A percentile compares a stretch with the other conserved stretches of the same genome.
Conservation (phyloP, 192 early-diverging fungal genomes). For the Backusella sp. region DNA sequence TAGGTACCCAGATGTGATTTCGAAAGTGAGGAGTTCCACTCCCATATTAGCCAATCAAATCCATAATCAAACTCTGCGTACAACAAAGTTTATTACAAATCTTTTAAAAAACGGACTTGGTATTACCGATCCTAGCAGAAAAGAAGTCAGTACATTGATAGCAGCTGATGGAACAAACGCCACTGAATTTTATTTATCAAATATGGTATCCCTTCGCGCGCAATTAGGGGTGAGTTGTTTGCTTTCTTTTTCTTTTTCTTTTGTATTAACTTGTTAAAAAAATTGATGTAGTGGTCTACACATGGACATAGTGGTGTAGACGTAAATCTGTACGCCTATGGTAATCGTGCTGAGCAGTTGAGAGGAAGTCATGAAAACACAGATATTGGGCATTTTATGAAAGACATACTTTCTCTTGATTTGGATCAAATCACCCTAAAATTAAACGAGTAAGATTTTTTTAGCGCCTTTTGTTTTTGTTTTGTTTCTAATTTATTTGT, state of each 20-base stretch:
- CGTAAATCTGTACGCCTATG: slow-evolving; percentile 92
- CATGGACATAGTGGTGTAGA: slow-evolving; percentile 95
- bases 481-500: background rate
- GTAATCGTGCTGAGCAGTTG: slow-evolving; percentile 55
- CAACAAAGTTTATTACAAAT: slow-evolving; percentile 56
- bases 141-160: slow-evolving; percentile 47
- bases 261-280: slow-evolving; percentile 15
- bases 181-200: slow-evolving; percentile 51
- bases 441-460: slow-evolving; percentile 15
- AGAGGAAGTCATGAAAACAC: slow-evolving; percentile 88
- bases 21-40: slow-evolving; percentile 67
- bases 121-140: slow-evolving; percentile 63
- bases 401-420: slow-evolving; percentile 57
- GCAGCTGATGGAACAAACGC: slow-evolving; percentile 5
- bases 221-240: slow-evolving; percentile 49
- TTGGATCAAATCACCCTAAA: slow-evolving; percentile 56
- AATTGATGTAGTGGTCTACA: slow-evolving; percentile 65
- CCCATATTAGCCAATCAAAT: slow-evolving; percentile 40
- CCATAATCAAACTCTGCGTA: slow-evolving; percentile 57
- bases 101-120: slow-evolving; percentile 58
- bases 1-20: slow-evolving; percentile 71
- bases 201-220: slow-evolving; percentile 54
- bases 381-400: slow-evolving; percentile 76
- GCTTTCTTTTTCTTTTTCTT: background rate
- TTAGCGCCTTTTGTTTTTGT: background rate